Conservation (phyloP, 192 early-diverging fungal genomes). For the Backusella psychrophila region DNA sequence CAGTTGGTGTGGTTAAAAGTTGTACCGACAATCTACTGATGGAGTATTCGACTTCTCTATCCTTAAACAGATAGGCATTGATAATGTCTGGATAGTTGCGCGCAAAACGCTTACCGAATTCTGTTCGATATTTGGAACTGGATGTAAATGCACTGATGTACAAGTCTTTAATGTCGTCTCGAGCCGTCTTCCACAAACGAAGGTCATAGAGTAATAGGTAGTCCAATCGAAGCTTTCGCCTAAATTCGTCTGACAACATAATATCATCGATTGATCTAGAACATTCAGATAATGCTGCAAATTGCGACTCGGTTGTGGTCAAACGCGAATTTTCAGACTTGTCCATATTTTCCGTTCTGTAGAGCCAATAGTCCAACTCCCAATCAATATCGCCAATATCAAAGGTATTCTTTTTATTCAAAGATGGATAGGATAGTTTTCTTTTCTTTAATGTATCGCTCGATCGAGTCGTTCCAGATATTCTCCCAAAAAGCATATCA, state of each 20-base stretch:
- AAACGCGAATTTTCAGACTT: slow-evolving; percentile 2
- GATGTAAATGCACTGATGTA: slow-evolving; percentile 84
- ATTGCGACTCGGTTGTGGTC: neutral
- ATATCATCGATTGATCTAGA: neutral
- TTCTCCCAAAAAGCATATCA: neutral
- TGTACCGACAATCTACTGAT: slow-evolving; percentile 91
- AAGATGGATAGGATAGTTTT: neutral
- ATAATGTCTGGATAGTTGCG: slow-evolving; percentile 81
- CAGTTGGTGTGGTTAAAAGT: slow-evolving; percentile 88
- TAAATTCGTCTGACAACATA: slow-evolving; percentile 40
- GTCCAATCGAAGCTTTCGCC: slow-evolving; percentile 70
- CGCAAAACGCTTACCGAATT: slow-evolving; percentile 69
- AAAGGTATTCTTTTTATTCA: neutral
- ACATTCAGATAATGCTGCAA: neutral
- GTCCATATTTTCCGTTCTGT: slow-evolving; percentile 14
- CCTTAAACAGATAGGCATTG: slow-evolving; percentile 75
- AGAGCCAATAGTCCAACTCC: slow-evolving; percentile 19
- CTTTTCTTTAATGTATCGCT: neutral
- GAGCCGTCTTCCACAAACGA: slow-evolving; percentile 86
- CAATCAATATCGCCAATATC: slow-evolving; percentile 31
- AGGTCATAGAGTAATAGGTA: slow-evolving; percentile 81
- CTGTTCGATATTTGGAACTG: slow-evolving; percentile 72
- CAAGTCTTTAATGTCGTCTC: slow-evolving; percentile 77
- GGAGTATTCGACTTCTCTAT: slow-evolving; percentile 86
- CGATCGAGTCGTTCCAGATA: neutral